Percentiles rank a stretch among this genome's conserved stretches.
phyloP scores from a whole-genome alignment of 1,284 basidiomycete species.

The Pholiota adiposa region DNA sequence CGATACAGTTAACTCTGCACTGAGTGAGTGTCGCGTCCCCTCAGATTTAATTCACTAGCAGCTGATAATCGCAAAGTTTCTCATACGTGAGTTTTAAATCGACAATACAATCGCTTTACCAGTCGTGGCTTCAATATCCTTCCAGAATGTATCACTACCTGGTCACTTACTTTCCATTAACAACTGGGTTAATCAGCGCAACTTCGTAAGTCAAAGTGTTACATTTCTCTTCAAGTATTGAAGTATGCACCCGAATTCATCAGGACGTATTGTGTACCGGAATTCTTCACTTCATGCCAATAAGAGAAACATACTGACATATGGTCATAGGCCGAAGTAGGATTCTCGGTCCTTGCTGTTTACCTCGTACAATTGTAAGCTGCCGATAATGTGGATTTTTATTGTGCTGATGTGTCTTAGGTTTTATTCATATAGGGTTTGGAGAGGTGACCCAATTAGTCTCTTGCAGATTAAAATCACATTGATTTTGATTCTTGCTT shows the following conservation, averaged over 20 bases:
- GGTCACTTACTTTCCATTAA: slow-evolving; percentile 23
- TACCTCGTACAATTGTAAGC: not conserved
- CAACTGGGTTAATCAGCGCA: slow-evolving; percentile 21
- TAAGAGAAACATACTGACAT: not conserved
- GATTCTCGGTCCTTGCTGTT: not conserved
- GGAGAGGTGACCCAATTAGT: not conserved
- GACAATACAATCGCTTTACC: not conserved
- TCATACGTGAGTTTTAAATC: not conserved
- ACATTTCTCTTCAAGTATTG: too few species aligned
- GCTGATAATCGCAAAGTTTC: not conserved
- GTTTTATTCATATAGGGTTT: not conserved
- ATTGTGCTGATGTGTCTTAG: not conserved
- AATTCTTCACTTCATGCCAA: not conserved
- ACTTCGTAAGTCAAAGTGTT: slow-evolving; percentile 17
- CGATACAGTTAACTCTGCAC: not conserved
- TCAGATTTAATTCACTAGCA: not conserved
- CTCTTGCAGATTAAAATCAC: not conserved
- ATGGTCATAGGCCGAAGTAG: not conserved
- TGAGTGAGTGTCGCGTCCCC: not conserved
- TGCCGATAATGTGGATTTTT: not conserved
- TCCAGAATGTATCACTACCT: slow-evolving; percentile 26
- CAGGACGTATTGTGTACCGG: not conserved
- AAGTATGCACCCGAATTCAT: too few species aligned
- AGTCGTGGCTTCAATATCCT: not conserved
- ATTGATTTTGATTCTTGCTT: not conserved